Conservation (phyloP, 2,329 filamentous ascomycete species). For the Cordyceps fumosorosea region DNA sequence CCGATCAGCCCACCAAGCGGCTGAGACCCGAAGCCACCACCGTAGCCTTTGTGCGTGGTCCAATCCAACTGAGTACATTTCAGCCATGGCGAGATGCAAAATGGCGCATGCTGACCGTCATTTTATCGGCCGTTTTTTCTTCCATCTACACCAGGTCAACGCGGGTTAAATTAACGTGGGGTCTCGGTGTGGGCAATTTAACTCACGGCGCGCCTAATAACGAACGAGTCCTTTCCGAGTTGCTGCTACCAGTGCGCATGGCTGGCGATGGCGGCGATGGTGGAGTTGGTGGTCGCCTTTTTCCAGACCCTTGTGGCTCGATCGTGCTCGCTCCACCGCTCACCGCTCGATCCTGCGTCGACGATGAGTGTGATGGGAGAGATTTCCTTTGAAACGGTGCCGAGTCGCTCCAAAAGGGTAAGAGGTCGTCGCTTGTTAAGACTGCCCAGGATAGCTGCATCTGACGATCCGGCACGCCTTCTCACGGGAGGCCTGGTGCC, state of each 20-base stretch:
- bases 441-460: neutral
- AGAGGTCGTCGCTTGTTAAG: neutral
- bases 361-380: conserved; percentile 3
- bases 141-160: neutral
- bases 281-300: neutral
- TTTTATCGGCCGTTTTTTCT: neutral
- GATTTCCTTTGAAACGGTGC: conserved; percentile 2
- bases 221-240: neutral
- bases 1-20: conserved; percentile 3
- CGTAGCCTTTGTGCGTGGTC: neutral
- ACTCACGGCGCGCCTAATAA: neutral
- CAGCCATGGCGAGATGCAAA: neutral
- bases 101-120: neutral
- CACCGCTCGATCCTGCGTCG: conserved; percentile 12
- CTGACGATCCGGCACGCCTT: neutral
- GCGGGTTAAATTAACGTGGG: neutral
- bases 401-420: neutral
- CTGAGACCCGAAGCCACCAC: conserved; percentile 10
- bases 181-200: neutral
- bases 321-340: conserved; percentile 9
- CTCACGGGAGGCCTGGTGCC: neutral
- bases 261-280: neutral
- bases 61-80: neutral
- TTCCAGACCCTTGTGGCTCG: neutral
- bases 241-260: neutral